Evolutionary conservation across 208 protist genomes (phyloP), one percentile per base, ranked within the genome.

Genomic region (Leishmania aethiopica): DNA sequence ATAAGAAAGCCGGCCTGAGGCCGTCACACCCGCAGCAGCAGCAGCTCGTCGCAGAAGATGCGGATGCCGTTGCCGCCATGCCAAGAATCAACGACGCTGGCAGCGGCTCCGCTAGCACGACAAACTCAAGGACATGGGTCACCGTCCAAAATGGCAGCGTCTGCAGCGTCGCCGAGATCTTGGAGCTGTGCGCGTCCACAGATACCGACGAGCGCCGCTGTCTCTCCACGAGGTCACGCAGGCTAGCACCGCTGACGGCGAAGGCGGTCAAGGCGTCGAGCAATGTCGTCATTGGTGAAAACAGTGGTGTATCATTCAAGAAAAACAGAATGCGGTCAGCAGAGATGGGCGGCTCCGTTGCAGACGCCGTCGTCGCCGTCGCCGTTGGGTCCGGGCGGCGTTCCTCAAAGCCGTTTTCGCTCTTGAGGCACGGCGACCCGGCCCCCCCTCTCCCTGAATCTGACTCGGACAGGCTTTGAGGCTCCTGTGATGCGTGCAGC

Each of bases 101-200:
- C 69, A 92, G 59, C 62, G 89, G 89, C 60, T 88, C 75, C 47
- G 87, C 85, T 8, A 94, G 84, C 60, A 92, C 77, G 22, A 88
- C 85, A 81, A 88, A 89, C 11, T 88, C 67, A 64, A 94, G 85
- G 49, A 62, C 77, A 73, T 94, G 91, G n/a, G 84, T 75, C 32
- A 70, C 78, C 32, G 84, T 75, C 89, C 91, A 94, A 67, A 94
- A 86, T 19, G 89, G 62, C 32, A 90, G 75, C 1, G 83, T 66
- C 15, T 75, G 82, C 49, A 91, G 83, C 4, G 80, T 49, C 66
- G 45, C n/a, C 47, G 73, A 62, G 10, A 86, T 55, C 15, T 75
- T 51, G 70, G 75, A 76, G 42, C 67, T 78, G 75, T 83, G 79
- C 15, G 28, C 53, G 32, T 87, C 81, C 10, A 42, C 75, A 42